Evolutionary conservation across 2,329 filamentous ascomycete genomes (phyloP).

Genomic region (Xylariaceae sp.): DNA sequence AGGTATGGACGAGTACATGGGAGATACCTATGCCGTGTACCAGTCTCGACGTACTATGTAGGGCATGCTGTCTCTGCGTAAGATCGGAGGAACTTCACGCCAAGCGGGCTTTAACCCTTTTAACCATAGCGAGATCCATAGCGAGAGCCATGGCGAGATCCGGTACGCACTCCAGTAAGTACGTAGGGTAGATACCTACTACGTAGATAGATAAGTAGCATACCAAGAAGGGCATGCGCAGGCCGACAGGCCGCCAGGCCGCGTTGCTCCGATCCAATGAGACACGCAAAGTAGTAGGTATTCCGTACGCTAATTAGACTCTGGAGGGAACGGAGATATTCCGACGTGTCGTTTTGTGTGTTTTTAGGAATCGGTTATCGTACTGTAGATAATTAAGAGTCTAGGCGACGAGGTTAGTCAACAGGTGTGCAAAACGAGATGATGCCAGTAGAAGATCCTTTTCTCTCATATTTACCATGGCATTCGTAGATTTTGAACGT

Average conservation of each 20-base stretch:
- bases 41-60: neutral
- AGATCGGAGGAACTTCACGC: slow-evolving; percentile 21
- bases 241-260: neutral
- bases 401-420: too few species aligned
- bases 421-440: too few species aligned
- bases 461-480: too few species aligned
- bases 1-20: neutral
- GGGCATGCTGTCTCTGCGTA: slow-evolving; percentile 1
- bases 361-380: too few species aligned
- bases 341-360: neutral
- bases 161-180: neutral
- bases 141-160: neutral
- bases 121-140: neutral
- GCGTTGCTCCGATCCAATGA: neutral
- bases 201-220: neutral
- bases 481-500: too few species aligned
- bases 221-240: neutral
- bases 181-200: neutral
- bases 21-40: neutral
- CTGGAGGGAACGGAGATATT: neutral
- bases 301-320: neutral
- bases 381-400: too few species aligned
- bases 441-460: too few species aligned
- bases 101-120: slow-evolving; percentile 6
- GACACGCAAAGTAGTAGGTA: neutral